Conservation (phyloP, 441 rosid genomes). For the Mallotus repandus region DNA sequence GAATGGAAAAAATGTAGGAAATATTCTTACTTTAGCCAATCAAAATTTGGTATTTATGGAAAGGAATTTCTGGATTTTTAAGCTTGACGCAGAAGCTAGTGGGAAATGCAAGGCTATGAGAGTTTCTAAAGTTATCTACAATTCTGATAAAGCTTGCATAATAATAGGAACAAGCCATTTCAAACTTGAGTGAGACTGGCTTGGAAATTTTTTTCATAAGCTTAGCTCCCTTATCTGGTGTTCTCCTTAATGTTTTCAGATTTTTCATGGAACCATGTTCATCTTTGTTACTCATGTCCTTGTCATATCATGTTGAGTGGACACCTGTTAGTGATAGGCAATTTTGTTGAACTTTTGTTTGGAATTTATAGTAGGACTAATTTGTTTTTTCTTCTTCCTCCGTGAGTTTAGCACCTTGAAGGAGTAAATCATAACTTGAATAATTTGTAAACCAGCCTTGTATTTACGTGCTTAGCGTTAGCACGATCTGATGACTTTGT, state of each 20-base stretch:
- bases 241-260: not conserved
- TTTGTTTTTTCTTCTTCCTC: not conserved
- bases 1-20: too few relatives aligned
- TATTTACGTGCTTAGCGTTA: not conserved
- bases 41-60: not conserved
- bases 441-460: not conserved
- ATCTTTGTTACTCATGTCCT: not conserved
- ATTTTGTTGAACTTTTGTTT: too few relatives aligned
- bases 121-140: not conserved
- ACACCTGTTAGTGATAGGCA: too few relatives aligned
- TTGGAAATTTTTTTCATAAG: not conserved
- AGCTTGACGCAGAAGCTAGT: not conserved
- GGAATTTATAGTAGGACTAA: not conserved
- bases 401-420: not conserved
- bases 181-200: not conserved
- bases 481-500: too few relatives aligned
- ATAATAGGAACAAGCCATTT: not conserved
- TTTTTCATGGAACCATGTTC: not conserved
- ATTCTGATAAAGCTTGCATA: not conserved
- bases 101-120: not conserved
- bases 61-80: not conserved
- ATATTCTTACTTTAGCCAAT: too few relatives aligned
- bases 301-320: not conserved
- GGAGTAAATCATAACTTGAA: not conserved
- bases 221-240: not conserved